A percentile compares a stretch with the other conserved stretches of the same genome.
These are phyloP conservation scores for Cordyceps militaris DNA, from an alignment of 2,329 filamentous ascomycete species.

Conservation along the genomic window DNA sequence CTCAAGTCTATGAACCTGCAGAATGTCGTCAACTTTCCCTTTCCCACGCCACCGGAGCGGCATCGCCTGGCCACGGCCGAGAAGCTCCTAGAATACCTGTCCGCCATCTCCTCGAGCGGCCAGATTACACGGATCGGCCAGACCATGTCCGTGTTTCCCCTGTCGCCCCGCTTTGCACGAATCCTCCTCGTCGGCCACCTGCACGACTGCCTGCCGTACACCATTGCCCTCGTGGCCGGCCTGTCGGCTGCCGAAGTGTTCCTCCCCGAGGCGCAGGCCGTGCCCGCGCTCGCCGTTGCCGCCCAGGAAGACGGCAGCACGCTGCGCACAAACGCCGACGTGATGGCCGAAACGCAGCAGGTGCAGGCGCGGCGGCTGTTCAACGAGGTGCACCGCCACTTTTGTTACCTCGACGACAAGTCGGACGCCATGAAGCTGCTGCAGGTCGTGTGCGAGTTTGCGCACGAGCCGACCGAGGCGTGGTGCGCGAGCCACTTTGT, in stretches of 20 bases:
- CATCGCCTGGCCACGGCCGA: constrained; percentile 75
- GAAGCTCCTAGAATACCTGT: constrained; percentile 76
- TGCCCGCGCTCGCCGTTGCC: constrained; percentile 55
- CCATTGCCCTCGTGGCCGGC: constrained; percentile 80
- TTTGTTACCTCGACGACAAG: constrained; percentile 72
- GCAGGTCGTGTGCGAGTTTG: constrained; percentile 81
- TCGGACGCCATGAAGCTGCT: constrained; percentile 88
- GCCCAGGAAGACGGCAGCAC: constrained; percentile 40
- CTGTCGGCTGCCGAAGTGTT: constrained; percentile 86
- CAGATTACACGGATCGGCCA: constrained; percentile 72
- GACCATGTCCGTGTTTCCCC: constrained; percentile 80
- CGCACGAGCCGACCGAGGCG: constrained; percentile 59
- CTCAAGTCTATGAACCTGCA: constrained; percentile 92
- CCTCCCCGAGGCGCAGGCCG: constrained; percentile 70
- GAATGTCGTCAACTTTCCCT: constrained; percentile 88
- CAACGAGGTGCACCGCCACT: constrained; percentile 68
- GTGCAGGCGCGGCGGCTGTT: constrained; percentile 54
- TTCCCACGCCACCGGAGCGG: constrained; percentile 80
- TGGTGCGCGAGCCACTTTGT: constrained; percentile 85
- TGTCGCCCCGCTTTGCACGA: constrained; percentile 83
- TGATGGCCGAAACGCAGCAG: constrained; percentile 63
- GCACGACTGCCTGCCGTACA: constrained; percentile 75
- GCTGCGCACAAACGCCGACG: constrained; percentile 57
- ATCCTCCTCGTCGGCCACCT: constrained; percentile 85
- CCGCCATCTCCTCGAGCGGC: constrained; percentile 65